These are phyloP conservation scores for Auriscalpium microsporum DNA, from an alignment of 768 basidiomycete species.

Conservation along the genomic window DNA sequence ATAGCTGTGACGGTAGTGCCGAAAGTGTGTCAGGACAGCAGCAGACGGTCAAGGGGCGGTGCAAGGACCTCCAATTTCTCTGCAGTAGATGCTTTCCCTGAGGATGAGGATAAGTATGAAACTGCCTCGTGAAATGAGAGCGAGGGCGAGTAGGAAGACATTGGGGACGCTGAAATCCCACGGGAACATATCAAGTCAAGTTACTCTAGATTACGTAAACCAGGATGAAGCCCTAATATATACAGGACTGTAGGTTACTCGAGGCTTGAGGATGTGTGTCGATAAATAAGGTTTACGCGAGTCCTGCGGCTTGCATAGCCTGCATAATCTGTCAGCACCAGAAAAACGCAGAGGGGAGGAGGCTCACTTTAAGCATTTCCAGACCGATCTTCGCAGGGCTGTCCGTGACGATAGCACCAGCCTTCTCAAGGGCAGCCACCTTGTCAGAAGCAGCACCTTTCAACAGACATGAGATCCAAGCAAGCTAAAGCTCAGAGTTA, in stretches of 20 bases:
- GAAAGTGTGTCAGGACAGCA: constrained; percentile 8
- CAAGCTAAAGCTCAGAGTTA: neutral
- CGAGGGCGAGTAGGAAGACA: constrained; percentile 26
- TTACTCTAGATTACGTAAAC: constrained; percentile 31
- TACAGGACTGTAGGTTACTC: constrained; percentile 10
- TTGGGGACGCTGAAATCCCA: constrained; percentile 4
- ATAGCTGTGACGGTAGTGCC: constrained; percentile 42
- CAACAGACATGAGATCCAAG: constrained; percentile 1
- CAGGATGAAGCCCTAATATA: constrained; percentile 4
- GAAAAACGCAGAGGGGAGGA: constrained; percentile 2
- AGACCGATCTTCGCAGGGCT: constrained; percentile 92
- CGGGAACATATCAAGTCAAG: neutral
- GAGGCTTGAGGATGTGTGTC: constrained; percentile 11
- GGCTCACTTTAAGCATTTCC: constrained; percentile 79
- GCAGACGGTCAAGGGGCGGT: constrained; percentile 7
- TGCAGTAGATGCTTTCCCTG: constrained; percentile 46
- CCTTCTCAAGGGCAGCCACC: constrained; percentile 81
- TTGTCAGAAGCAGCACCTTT: constrained; percentile 88
- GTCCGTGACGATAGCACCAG: constrained; percentile 89
- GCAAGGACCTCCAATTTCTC: constrained; percentile 66
- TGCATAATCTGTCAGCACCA: constrained; percentile 21
- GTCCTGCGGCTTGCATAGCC: constrained; percentile 75
- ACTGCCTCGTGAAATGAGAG: constrained; percentile 51
- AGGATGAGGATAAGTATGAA: constrained; percentile 50
- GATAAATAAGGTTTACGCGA: constrained; percentile 37